Evolutionary conservation across 352 stramenopile species (phyloP), one percentile per base, ranked within the genome.

Genomic region (Globisporangium rhizosaccharum): DNA sequence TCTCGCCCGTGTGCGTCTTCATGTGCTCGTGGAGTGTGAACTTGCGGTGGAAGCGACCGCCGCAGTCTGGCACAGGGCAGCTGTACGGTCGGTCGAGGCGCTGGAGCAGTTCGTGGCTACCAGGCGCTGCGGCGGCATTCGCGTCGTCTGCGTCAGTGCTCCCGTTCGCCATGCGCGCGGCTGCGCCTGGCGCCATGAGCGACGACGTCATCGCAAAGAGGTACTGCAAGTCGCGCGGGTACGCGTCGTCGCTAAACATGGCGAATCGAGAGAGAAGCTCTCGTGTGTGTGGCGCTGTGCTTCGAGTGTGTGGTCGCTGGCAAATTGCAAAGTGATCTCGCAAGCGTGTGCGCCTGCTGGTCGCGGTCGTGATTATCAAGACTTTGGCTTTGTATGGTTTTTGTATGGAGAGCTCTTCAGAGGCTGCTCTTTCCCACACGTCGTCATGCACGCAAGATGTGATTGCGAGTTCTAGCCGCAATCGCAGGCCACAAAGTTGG

Each of bases 1-100:
- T 77, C 65, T 90, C 79, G 17, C 82, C 82, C 53, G 79, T 90
- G 71, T 91, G 82, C 46, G 80, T 92, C 70, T 89, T 89, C 54
- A 87, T 74, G 60, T 92, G 82, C 51, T 88, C 78, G 51, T 74
- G 82, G 56, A 87, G 65, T 37, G 79, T 88, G 58, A 85, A 88
- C 50, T 84, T 85, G 65, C 79, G 79, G 65, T 85, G 76, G 68
- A 88, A 87, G 18, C 74, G 72, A 17, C 73, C 69, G 15, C 57
- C 62, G 53, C 74, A 87, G n/a, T 63, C 66, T n/a, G 70, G 70
- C 47, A 81, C 71, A 20, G 67, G 70, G 53, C 76, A 87, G 41
- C 59, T 41, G 49, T 84, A 87, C 37, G 76, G 72, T 18, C 73
- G 73, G 26, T 83, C 69, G 11, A 71, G 62, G 23, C 53, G 66